These are phyloP conservation scores for Trichophyton rubrum DNA, from an alignment of 2,329 filamentous ascomycete genomes.

Conservation along the genomic window DNA sequence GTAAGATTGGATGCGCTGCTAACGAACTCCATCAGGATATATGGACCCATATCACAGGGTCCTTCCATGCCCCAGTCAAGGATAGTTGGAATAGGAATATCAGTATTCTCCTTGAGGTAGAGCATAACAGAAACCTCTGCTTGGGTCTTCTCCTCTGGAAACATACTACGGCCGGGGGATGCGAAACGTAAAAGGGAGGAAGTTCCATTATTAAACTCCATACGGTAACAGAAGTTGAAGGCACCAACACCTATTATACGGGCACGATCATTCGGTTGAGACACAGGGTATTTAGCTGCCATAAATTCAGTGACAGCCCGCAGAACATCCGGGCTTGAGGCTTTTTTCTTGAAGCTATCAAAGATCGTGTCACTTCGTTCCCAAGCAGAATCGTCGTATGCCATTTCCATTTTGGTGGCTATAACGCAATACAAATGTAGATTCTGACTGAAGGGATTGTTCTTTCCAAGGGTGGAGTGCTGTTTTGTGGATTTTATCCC, in stretches of 20 bases:
- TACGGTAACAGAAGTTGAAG: constrained; percentile 17
- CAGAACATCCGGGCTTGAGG: neutral
- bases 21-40: constrained; percentile 27
- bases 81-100: constrained; percentile 13
- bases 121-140: constrained; percentile 14
- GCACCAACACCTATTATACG: constrained; percentile 9
- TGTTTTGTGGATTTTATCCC: too few species aligned
- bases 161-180: constrained; percentile 13
- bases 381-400: neutral
- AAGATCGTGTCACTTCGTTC: neutral
- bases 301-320: neutral
- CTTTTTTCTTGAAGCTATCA: neutral
- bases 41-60: constrained; percentile 19
- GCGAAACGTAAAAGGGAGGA: constrained; percentile 16
- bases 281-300: neutral
- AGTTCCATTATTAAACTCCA: constrained; percentile 14
- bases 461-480: too few species aligned
- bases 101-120: constrained; percentile 13
- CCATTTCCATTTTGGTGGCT: too few species aligned
- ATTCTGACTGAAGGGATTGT: too few species aligned
- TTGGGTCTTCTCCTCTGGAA: constrained; percentile 18
- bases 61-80: constrained; percentile 15
- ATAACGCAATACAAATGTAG: too few species aligned
- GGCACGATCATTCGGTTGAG: neutral
- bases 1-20: constrained; percentile 16